Conservation (phyloP, 768 basidiomycete genomes). For the Pisolithus albus region DNA sequence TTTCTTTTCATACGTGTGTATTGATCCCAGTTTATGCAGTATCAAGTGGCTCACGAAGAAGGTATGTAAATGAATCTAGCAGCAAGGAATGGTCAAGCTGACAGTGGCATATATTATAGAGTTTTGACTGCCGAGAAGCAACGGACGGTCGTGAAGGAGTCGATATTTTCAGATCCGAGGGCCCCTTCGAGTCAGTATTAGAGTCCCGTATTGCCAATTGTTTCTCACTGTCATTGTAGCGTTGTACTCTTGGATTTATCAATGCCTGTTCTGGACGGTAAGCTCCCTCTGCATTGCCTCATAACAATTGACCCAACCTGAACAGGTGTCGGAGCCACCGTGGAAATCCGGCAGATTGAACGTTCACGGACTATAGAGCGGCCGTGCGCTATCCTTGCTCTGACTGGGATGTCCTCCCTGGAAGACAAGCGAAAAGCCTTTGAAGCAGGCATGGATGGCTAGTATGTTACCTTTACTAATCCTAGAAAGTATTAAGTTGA, state of each 20-base stretch:
- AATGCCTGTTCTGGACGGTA: slow-evolving; percentile 91
- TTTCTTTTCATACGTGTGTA: slow-evolving; percentile 3
- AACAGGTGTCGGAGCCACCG: slow-evolving; percentile 74
- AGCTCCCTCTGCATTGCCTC: slow-evolving; percentile 7
- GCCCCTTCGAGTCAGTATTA: slow-evolving; percentile 76
- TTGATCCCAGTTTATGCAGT: slow-evolving; percentile 24
- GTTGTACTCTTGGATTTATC: slow-evolving; percentile 84
- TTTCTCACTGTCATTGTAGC: slow-evolving; percentile 33
- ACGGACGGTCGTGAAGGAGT: slow-evolving; percentile 85
- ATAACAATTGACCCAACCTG: neutral
- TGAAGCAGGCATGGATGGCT: slow-evolving; percentile 90
- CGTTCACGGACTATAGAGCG: slow-evolving; percentile 26
- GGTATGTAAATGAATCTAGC: slow-evolving; percentile 10
- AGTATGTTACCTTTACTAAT: slow-evolving; percentile 51
- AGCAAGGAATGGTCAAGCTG: neutral
- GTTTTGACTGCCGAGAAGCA: slow-evolving; percentile 71
- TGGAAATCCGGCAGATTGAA: slow-evolving; percentile 76
- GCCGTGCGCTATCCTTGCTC: slow-evolving; percentile 64
- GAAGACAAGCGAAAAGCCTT: slow-evolving; percentile 92
- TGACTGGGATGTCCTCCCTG: slow-evolving; percentile 89
- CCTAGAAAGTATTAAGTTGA: neutral
- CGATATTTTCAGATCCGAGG: slow-evolving; percentile 58
- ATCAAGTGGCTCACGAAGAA: slow-evolving; percentile 65
- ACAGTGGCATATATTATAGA: slow-evolving; percentile 30
- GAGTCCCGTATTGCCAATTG: neutral